Evolutionary conservation across 768 basidiomycete genomes (phyloP), one percentile per base, ranked within the genome.

Genomic region (Termitomyces sp.): DNA sequence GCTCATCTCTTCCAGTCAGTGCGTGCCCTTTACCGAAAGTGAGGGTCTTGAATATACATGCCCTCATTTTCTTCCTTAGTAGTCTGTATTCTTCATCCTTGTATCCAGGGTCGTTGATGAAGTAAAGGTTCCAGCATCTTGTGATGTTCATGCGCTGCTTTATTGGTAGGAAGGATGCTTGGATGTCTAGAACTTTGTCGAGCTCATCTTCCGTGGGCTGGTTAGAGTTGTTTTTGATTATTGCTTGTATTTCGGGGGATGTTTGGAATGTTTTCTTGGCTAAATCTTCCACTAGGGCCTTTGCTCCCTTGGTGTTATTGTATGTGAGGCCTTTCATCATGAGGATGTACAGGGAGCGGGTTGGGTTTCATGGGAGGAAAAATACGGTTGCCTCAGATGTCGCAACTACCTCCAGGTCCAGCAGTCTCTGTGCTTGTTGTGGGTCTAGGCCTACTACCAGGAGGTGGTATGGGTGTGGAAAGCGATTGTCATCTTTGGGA

Each of bases 101-200:
- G 26, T 9, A 16, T 0, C 16, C 16, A 2, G 16, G 26, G 16
- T 28, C 18, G 1, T 8, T 7, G 0, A 15, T 16, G 15, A 46
- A 18, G 16, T 46, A 46, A 0, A 46, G 0, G 26, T 28, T 46
- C 45, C 45, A 46, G 26, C 45, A 28, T 16, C 26, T 3, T 7
- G 3, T 4, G 0, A 28, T 18, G 2, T 18, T 4, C 1, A 0
- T 18, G 0, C 45, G 0, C 6, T 18, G 45, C 5, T 28, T 46
- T 3, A 46, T 3, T 4, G 26, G 15, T 0, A 46, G 7, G 26
- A 28, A 46, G 0, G 16, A 18, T 0, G 45, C 45, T 8, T 4
- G 3, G 5, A 46, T 28, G 7, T 46, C 9, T 0, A 46, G 7
- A 1, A 28, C 2, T 1, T 8, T 5, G 0, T 46, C 8, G 1